Percentiles rank a stretch among this genome's conserved stretches.
Conservation (phyloP, 768 basidiomycete species). For the Galerina marginata region DNA sequence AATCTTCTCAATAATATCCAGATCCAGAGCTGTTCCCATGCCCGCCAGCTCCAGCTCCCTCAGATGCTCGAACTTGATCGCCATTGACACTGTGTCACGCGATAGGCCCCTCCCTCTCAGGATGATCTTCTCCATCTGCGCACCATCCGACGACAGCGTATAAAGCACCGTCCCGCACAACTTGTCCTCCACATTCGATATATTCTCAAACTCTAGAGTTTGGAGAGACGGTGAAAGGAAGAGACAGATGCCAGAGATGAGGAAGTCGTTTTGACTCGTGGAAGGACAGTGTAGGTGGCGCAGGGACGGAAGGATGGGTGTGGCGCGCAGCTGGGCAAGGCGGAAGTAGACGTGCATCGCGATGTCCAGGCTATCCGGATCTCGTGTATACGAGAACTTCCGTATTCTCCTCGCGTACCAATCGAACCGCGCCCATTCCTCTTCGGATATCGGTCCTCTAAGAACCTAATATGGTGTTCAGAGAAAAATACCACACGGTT, state of each 20-base stretch:
- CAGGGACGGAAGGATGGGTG: conserved; percentile 32
- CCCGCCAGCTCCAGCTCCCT: conserved; percentile 29
- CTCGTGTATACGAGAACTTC: conserved; percentile 33
- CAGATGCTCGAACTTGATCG: conserved; percentile 26
- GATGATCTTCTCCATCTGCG: conserved; percentile 29
- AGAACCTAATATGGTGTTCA: conserved; percentile 28
- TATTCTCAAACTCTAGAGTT: conserved; percentile 30
- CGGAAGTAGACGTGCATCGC: conserved; percentile 42
- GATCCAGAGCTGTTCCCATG: conserved; percentile 30
- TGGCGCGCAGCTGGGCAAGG: conserved; percentile 32
- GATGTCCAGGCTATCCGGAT: conserved; percentile 34
- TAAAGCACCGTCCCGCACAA: conserved; percentile 37
- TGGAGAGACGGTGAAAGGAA: conserved; percentile 38
- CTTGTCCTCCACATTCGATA: conserved; percentile 38
- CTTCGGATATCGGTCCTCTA: conserved; percentile 27
- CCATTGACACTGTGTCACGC: conserved; percentile 30
- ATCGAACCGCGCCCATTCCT: conserved; percentile 38
- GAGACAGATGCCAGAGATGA: conserved; percentile 38
- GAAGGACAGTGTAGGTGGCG: conserved; percentile 35
- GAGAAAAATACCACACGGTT: background rate
- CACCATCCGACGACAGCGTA: conserved; percentile 31
- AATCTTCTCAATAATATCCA: conserved; percentile 28
- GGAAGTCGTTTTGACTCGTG: conserved; percentile 34
- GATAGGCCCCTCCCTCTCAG: conserved; percentile 32
- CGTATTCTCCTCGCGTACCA: conserved; percentile 35